These are phyloP conservation scores for Bruguiera hainesii DNA, from an alignment of 441 rosid genomes.

Conservation along the genomic window DNA sequence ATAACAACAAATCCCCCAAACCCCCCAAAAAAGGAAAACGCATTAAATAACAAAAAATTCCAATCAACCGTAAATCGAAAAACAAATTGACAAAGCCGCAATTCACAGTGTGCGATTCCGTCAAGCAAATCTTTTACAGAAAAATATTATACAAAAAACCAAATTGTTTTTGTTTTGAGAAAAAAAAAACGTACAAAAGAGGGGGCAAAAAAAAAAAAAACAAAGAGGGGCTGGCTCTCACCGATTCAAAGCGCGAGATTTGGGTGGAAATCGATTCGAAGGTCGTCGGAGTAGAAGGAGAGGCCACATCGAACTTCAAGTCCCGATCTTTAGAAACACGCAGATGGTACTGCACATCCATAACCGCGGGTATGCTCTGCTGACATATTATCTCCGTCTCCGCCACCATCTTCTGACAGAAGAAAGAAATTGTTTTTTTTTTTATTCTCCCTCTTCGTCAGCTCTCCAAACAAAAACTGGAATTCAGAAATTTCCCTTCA, in stretches of 20 bases:
- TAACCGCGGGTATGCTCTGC: constrained; percentile 25
- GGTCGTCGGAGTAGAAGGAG: constrained; percentile 17
- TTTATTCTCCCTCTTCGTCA: no score
- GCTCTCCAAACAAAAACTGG: no score
- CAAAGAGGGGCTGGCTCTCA: constrained; percentile 10
- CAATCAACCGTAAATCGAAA: constrained; percentile 7
- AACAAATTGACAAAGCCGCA: no score
- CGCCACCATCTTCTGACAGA: constrained; percentile 31
- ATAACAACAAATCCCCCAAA: neutral
- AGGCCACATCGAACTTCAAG: constrained; percentile 37
- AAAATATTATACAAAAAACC: neutral
- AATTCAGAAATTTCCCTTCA: no score
- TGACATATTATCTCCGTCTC: constrained; percentile 44
- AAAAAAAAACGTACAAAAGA: neutral
- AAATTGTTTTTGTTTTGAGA: neutral
- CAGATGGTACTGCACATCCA: constrained; percentile 46
- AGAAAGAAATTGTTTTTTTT: no score
- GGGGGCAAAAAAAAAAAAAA: neutral
- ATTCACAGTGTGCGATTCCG: neutral
- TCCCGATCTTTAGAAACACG: constrained; percentile 36
- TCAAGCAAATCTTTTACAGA: neutral
- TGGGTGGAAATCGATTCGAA: constrained; percentile 35
- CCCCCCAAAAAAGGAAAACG: no score
- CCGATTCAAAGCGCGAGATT: constrained; percentile 36
- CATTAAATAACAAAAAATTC: neutral